Evolutionary conservation across 164 flowering plant species (phyloP), one percentile per base, ranked within the genome.

Genomic region (Platanus orientalis): DNA sequence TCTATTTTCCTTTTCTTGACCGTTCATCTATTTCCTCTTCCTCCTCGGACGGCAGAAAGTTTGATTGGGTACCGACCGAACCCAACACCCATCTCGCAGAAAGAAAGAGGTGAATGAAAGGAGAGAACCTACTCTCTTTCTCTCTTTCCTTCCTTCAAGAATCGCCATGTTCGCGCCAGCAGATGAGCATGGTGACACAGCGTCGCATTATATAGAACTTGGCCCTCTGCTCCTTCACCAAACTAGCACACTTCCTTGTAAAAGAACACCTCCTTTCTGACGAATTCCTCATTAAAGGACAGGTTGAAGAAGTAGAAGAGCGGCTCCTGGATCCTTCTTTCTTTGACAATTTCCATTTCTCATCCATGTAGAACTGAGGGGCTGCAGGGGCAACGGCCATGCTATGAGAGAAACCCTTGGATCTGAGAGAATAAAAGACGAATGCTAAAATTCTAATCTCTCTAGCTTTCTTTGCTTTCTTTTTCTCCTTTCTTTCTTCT

Each of bases 341-440:
- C 78, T 80, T 88, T 7, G 95, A 82, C 12, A 83, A 62, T 72
- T 81, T 86, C 88, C 88, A 86, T 59, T 88, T 86, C 54, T 83
- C 88, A 26, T 84, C 85, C n/a, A 84, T 55, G 52, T 72, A 82
- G 24, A 83, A 69, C 49, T 66, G 69, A 4, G 79, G 69, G 25
- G 61, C 45, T 14, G 59, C 21, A 63, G 24, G 47, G n/a, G 65
- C 64, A 32, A 25, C 57, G 2, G 74, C 66, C 50, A 60, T 47
- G 55, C 36, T 42, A 50, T 55, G 19, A 12, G 14, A 2, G 20
- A 19, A 19, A 24, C 36, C 17, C 51, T 25, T 13, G 24, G 11
- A 16, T 10, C 23, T 23, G 24, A 34, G 25, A 58, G 47, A 20
- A 27, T 21, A 25, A 16, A 23, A 39, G 16, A 58, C 19, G 57